Percentiles rank a stretch among this genome's conserved stretches.
These are phyloP conservation scores for Didymella sp. DNA, from an alignment of 2,329 filamentous ascomycete species.

Conservation along the genomic window DNA sequence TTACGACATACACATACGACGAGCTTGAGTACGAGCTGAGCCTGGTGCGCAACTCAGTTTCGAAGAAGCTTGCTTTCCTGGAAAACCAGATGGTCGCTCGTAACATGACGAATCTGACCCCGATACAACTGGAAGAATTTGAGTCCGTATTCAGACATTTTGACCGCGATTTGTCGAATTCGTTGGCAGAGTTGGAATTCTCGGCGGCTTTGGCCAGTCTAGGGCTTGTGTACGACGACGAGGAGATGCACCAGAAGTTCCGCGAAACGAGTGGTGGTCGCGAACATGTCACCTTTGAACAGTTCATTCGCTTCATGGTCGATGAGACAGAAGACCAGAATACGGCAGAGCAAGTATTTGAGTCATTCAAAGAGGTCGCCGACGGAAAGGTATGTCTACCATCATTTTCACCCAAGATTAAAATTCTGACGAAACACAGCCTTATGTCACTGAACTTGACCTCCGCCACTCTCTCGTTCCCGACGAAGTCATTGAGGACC, in stretches of 20 bases:
- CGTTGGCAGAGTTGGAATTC: slow-evolving; percentile 91
- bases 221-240: slow-evolving; percentile 93
- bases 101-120: slow-evolving; percentile 98
- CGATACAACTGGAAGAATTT: slow-evolving; percentile 97
- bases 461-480: slow-evolving; percentile 93
- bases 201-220: slow-evolving; percentile 93
- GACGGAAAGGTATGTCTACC: slow-evolving; percentile 78
- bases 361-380: slow-evolving; percentile 95
- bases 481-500: slow-evolving; percentile 94
- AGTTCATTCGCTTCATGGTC: slow-evolving; percentile 99
- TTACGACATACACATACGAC: slow-evolving; percentile 98
- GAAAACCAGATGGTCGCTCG: slow-evolving; percentile 98
- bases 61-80: slow-evolving; percentile 94
- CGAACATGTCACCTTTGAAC: slow-evolving; percentile 91
- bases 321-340: slow-evolving; percentile 99
- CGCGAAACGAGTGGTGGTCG: slow-evolving; percentile 79
- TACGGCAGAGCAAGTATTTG: slow-evolving; percentile 96
- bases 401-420: not conserved
- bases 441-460: slow-evolving; percentile 98
- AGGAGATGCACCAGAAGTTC: slow-evolving; percentile 98
- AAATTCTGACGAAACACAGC: slow-evolving; percentile 53
- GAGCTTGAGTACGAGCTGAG: slow-evolving; percentile 93
- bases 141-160: slow-evolving; percentile 98
- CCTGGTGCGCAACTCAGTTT: slow-evolving; percentile 87
- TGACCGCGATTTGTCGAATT: slow-evolving; percentile 90